Base-by-base conservation (phyloP, 495 filamentous ascomycete species). In the Cercophora newfieldiana region DNA sequence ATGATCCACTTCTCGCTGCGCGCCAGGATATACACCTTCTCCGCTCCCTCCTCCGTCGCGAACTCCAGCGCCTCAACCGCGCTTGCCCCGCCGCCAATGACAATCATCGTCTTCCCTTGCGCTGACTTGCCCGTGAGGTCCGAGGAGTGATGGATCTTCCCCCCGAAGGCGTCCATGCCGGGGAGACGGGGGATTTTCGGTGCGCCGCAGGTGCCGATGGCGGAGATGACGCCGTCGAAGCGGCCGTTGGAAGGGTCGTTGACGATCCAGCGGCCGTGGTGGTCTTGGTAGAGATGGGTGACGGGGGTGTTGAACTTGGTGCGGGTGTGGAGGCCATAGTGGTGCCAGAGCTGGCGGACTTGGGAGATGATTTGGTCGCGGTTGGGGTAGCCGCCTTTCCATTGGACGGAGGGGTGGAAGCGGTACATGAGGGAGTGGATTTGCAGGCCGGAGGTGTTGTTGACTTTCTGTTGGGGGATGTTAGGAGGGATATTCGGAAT, bases 1-100 rank as follows among this genome's bases (percentile, higher is more conserved):
- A 95, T 94, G 59, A 95, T 89, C 92, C 92, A 95, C 79, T 95
- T 95, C 71, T 95, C 92, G 25, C 86, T 89, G 18, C 92, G 85
- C 0, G 91, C 87, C 5, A 95, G 82, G 19, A 96, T 86, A 66
- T 89, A 87, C 1, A 90, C 88, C 67, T 89, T 86, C 7, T 77
- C 78, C 0, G 91, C 91, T 1, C 85, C 83, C 48, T 87, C 84
- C 54, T 86, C 77, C 21, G 89, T 84, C 7, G 90, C 91, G 68
- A 92, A 95, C 67, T 96, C 91, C 26, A 95, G 78, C 0, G 90
- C 91, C 77, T 96, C 92, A 14, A 95, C 89, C 0, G 91, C 92
- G 65, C 87, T 90, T 14, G 92, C 91, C 6, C 91, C 92, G 21
- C 91, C 90, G 8, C 91, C 91, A 65, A 95, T 85, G 22, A 94